Conservation (phyloP, 2,329 filamentous ascomycete species). For the Ramularia collo-cygni region DNA sequence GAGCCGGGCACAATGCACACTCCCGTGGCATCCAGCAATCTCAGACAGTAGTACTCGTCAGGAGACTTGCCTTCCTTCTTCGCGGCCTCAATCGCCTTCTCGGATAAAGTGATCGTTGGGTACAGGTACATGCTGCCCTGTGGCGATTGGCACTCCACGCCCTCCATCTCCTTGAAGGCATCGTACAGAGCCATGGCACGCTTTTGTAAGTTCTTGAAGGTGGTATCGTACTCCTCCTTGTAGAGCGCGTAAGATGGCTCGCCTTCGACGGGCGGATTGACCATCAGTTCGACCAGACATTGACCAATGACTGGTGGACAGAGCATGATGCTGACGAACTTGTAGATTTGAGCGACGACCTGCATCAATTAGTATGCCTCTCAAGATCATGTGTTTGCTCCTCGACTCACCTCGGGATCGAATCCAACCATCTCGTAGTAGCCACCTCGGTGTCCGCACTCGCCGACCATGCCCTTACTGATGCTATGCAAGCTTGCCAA, state of each 20-base stretch:
- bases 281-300: conserved; percentile 95
- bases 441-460: conserved; percentile 94
- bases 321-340: conserved; percentile 94
- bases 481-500: conserved; percentile 87
- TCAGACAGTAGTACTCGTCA: conserved; percentile 92
- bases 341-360: conserved; percentile 93
- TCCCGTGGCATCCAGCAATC: conserved; percentile 84
- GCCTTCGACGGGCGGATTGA: conserved; percentile 81
- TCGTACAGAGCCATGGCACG: conserved; percentile 81
- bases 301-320: conserved; percentile 94
- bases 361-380: conserved; percentile 36
- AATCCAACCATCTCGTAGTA: conserved; percentile 97
- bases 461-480: conserved; percentile 97
- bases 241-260: conserved; percentile 81
- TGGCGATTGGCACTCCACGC: conserved; percentile 80
- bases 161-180: conserved; percentile 91
- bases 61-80: conserved; percentile 62
- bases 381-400: neutral
- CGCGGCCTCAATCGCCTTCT: conserved; percentile 71
- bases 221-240: conserved; percentile 73
- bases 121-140: conserved; percentile 99
- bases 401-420: conserved; percentile 41
- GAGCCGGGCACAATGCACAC: conserved; percentile 89
- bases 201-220: conserved; percentile 69
- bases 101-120: conserved; percentile 77